These are phyloP conservation scores for Nicotiana undulata DNA, from an alignment of 257 asterid species.

Conservation along the genomic window DNA sequence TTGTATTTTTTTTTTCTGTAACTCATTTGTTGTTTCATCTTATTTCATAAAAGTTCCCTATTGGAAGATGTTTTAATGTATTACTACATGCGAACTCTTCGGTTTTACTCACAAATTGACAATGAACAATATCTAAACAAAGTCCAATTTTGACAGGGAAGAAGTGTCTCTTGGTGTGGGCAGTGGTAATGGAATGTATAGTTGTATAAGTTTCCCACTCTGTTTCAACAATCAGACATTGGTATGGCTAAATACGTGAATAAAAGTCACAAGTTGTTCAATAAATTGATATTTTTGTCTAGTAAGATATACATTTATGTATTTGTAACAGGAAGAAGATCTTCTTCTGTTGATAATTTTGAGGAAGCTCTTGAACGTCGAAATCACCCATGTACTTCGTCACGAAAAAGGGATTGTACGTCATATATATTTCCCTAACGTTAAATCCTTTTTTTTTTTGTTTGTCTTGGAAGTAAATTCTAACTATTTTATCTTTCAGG, in stretches of 20 bases:
- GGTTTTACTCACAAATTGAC: neutral
- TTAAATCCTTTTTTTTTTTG: neutral
- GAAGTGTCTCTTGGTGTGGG: neutral
- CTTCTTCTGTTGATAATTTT: neutral
- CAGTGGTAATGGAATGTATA: neutral
- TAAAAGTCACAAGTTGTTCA: too few relatives aligned
- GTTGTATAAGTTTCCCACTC: neutral
- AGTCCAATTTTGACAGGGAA: neutral
- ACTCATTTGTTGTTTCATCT: neutral
- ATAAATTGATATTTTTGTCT: too few relatives aligned
- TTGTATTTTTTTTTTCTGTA: neutral
- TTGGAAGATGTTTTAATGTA: neutral
- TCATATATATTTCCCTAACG: neutral
- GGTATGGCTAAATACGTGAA: too few relatives aligned
- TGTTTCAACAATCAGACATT: too few relatives aligned
- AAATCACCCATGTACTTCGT: neutral
- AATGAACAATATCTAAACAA: neutral
- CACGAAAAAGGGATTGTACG: neutral
- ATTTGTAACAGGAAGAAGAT: neutral
- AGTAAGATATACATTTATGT: too few relatives aligned
- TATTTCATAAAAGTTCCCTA: neutral
- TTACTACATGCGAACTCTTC: neutral
- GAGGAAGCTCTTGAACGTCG: neutral
- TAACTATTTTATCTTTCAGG: neutral
- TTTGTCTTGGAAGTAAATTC: neutral